These are phyloP conservation scores for Agaricus bisporus DNA, from an alignment of 768 basidiomycete species.

Conservation along the genomic window DNA sequence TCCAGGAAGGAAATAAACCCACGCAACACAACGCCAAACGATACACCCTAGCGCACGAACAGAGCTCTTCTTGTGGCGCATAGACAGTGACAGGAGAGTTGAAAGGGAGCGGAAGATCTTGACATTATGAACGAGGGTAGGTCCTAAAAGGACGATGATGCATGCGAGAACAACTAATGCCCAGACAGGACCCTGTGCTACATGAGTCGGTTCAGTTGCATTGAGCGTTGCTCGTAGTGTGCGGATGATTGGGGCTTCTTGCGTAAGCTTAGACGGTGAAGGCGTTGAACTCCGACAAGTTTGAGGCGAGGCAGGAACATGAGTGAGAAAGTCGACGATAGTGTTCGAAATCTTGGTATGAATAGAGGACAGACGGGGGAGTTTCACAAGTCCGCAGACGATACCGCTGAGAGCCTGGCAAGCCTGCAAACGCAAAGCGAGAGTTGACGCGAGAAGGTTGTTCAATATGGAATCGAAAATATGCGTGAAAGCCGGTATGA, in stretches of 20 bases:
- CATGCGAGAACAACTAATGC: constrained; percentile 60
- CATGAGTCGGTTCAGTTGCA: constrained; percentile 47
- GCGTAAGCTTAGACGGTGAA: constrained; percentile 24
- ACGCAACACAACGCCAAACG: constrained; percentile 60
- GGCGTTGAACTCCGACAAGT: constrained; percentile 13
- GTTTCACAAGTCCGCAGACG: constrained; percentile 43
- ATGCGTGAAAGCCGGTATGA: constrained; percentile 57
- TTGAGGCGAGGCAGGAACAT: constrained; percentile 25
- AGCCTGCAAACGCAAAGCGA: constrained; percentile 64
- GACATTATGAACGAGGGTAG: constrained; percentile 39
- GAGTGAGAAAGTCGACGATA: constrained; percentile 42
- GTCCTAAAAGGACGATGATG: constrained; percentile 61
- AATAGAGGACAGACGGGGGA: constrained; percentile 35
- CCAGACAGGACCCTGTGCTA: constrained; percentile 78
- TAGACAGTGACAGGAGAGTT: constrained; percentile 45
- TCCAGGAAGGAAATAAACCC: constrained; percentile 57
- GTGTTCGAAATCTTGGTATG: constrained; percentile 49
- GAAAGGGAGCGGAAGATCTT: constrained; percentile 40
- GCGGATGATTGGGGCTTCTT: constrained; percentile 51
- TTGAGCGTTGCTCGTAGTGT: constrained; percentile 61
- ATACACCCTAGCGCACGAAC: constrained; percentile 56
- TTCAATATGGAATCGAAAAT: constrained; percentile 55
- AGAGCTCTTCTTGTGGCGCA: constrained; percentile 58
- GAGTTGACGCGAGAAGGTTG: constrained; percentile 58
- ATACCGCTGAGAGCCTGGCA: constrained; percentile 73